Percentiles rank a stretch among this genome's conserved stretches.
These are phyloP conservation scores for Pestalotiopsis sp. DNA, from an alignment of 2,329 filamentous ascomycete genomes.

Conservation along the genomic window DNA sequence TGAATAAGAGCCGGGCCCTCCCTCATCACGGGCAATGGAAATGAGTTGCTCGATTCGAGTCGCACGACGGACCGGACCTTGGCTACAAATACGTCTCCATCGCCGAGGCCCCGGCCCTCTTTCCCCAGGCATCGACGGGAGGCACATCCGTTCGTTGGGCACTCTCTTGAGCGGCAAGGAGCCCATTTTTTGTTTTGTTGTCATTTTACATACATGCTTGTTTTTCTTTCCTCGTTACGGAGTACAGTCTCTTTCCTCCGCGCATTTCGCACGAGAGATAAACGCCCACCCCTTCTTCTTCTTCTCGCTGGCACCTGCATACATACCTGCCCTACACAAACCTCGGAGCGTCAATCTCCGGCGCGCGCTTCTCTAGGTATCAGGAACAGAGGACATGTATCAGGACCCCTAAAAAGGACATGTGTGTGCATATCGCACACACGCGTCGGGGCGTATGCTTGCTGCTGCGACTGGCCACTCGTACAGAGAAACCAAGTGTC, in stretches of 20 bases:
- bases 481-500: no score
- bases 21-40: neutral
- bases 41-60: neutral
- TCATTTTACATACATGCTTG: neutral
- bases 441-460: no score
- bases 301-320: no score
- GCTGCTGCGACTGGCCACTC: no score
- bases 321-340: no score
- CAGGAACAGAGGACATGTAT: no score
- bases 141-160: neutral
- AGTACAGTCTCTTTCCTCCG: neutral
- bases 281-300: no score
- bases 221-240: neutral
- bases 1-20: neutral
- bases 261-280: no score
- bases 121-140: neutral
- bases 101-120: neutral
- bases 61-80: neutral
- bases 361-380: no score
- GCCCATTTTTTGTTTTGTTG: neutral
- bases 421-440: no score
- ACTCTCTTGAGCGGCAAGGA: neutral
- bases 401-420: no score
- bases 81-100: neutral
- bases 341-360: no score